Base-by-base conservation (phyloP, 2,329 filamentous ascomycete genomes). In the Microdochium paspali region DNA sequence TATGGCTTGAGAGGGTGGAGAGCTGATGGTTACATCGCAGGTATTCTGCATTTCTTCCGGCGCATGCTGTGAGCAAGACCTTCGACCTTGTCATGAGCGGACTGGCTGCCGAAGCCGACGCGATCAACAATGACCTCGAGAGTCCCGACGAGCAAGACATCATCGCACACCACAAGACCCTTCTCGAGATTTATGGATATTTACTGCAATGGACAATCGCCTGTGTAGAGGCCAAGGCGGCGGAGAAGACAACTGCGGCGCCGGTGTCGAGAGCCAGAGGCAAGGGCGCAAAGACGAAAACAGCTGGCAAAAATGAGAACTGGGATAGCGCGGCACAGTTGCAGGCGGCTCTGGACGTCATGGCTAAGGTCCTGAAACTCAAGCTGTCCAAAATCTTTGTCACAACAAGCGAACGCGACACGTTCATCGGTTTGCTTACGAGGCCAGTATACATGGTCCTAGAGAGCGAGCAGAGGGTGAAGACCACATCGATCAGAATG, bases 321-420 rank as follows among this genome's bases (percentile, higher is more conserved):
- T 97, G 91, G 90, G 93, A 98, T 66, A 91, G 90, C 50, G 85
- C 88, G 2, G 71, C 80, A 2, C 93, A 98, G 65, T 74, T 98
- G 24, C 89, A 96, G 65, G 82, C 80, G 10, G 90, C 91, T 1
- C 78, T 98, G 51, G 90, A 96, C 58, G 83, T 84, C 25, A 97
- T 98, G 89, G 91, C 88, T 71, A 96, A 95, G 65, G 90, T 95
- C 44, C 75, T 98, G 66, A 94, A 90, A 66, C 71, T 96, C 61
- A 96, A 95, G 69, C 74, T 98, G 45, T 81, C 85, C 56, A 90
- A 88, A 61, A 91, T 98, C 51, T 98, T 98, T 61, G 68, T 97
- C 51, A 98, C 93, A 0, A 98, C 93, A 0, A 95, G 91, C 44
- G 93, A 98, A 67, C 80, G 91, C 51, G 93, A 98, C 61, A 96